Conservation (phyloP, 805 yeast genomes). For the Pichia phayaonensis region DNA sequence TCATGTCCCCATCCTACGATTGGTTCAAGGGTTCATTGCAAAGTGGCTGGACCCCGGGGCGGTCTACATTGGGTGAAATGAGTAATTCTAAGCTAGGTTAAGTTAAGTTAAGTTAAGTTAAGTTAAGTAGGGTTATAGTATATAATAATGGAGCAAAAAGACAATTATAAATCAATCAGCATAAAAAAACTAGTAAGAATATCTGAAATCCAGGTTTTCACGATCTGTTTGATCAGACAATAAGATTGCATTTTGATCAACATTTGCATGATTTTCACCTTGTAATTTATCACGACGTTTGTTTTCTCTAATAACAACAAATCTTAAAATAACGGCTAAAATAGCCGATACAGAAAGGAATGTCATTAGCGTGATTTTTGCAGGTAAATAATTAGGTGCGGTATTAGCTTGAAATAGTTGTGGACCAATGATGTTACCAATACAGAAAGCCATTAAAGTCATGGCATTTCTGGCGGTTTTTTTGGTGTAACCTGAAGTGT, state of each 20-base stretch:
- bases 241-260: not conserved
- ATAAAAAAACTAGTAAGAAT: not conserved
- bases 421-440: slow-evolving; percentile 45
- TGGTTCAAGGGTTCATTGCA: too few species aligned
- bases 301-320: not conserved
- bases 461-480: slow-evolving; percentile 38
- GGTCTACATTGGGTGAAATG: too few species aligned
- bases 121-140: too few species aligned
- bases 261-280: not conserved
- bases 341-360: slow-evolving; percentile 30
- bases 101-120: too few species aligned
- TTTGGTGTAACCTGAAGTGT: slow-evolving; percentile 45
- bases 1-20: too few species aligned
- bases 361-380: slow-evolving; percentile 46
- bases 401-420: slow-evolving; percentile 42
- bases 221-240: not conserved
- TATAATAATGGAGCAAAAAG: too few species aligned
- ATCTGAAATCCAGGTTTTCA: not conserved
- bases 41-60: too few species aligned
- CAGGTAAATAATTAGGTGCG: slow-evolving; percentile 38
- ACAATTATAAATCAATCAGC: too few species aligned
- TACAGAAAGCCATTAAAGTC: slow-evolving; percentile 37
- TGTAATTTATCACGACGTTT: not conserved
- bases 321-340: not conserved
- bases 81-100: too few species aligned